Evolutionary conservation across 2,329 filamentous ascomycete genomes (phyloP).

Genomic region (Colletotrichum sp.): DNA sequence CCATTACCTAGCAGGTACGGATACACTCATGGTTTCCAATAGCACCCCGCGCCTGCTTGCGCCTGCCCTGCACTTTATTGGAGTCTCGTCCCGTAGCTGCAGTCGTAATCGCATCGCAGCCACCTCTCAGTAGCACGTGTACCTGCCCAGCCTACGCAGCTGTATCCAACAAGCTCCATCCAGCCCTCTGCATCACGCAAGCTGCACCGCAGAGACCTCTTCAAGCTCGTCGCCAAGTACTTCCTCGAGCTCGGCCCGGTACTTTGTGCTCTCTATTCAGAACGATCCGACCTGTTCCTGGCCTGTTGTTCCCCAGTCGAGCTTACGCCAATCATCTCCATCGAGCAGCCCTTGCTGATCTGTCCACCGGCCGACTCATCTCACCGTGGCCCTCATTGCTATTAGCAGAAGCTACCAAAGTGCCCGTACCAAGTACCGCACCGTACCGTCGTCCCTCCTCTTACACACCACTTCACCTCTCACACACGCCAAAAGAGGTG

Average conservation of each 20-base stretch:
- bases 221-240: neutral
- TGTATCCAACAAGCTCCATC: neutral
- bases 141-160: neutral
- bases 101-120: slow-evolving; percentile 6
- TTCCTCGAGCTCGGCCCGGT: neutral
- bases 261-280: neutral
- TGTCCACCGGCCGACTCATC: slow-evolving; percentile 1
- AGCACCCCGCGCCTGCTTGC: neutral
- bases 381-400: neutral
- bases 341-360: slow-evolving; percentile 5
- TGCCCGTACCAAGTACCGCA: neutral
- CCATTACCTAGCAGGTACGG: too few species aligned
- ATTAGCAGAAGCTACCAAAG: neutral
- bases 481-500: neutral
- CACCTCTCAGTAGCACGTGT: neutral
- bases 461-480: slow-evolving; percentile 3
- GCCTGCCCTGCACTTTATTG: neutral
- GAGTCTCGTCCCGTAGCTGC: neutral
- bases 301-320: slow-evolving; percentile 3
- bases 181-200: neutral
- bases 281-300: neutral
- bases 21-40: neutral
- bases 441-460: neutral
- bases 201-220: neutral
- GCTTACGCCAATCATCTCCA: slow-evolving; percentile 11